Evolutionary conservation across 306 rosid species (phyloP), one percentile per base, ranked within the genome.

Genomic region (Sindora glabra): DNA sequence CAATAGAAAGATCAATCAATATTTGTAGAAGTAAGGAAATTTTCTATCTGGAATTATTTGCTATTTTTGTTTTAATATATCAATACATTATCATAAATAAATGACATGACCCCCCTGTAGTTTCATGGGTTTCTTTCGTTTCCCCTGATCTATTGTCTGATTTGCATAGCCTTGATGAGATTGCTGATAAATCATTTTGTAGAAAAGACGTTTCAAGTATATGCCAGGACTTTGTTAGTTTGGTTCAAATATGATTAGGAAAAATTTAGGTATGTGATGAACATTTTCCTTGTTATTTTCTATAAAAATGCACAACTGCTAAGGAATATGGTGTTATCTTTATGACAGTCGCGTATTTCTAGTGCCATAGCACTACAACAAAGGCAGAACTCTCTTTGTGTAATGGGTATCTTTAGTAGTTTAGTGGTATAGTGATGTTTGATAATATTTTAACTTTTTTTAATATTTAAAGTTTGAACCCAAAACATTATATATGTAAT

Each of bases 101-200:
- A 30, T 55, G 64, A 48, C 49, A 47, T 53, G 72, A 39, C 39
- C 41, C 47, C 12, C 8, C 45, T 51, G 48, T 45, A 34, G 34
- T 44, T 38, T 9, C 39, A 27, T 65, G 49, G 25, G 66, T 22
- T 49, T 71, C 4, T 9, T 41, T 49, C 34, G 17, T 51, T 18
- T 56, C 32, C 37, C 53, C 48, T 70, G 58, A 33, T 42, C 19
- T 60, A 42, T 67, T 45, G 8, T 40, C 14, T 79, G 56, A 63
- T 73, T 71, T 80, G 55, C 89, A 94, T 95, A 77, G 86, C 76
- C 97, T 83, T 68, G 99, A 89, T 8, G 99, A 89, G 86, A 94
- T 94, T 23, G 70, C 62, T 56, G 84, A 85, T 73, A 89, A 68
- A 69, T 80, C 95, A 73, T 91, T 94, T 67, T 52, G 48, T 25